Base-by-base conservation (phyloP, 1,284 basidiomycete genomes). In the Inonotus obliquus region DNA sequence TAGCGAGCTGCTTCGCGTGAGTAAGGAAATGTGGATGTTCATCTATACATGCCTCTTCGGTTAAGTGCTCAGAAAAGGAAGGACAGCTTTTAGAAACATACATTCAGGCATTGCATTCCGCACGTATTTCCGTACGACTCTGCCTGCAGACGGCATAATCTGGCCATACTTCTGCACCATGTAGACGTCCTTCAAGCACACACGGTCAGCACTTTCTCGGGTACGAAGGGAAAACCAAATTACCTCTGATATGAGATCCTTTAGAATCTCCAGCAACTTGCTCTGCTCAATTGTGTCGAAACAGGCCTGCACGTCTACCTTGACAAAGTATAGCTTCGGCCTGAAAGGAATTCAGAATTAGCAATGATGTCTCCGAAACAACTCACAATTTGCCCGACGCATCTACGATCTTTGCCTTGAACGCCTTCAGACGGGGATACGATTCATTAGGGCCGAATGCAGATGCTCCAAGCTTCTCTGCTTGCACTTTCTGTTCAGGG, bases 231-330 rank as follows among this genome's bases (percentile, higher is more conserved):
- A 17, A 10, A 58, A 17, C 17, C 2, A 13, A 29, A 27, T 7
- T 61, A 92, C 93, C 77, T 92, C 84, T 1, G 86, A 86, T 37
- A 97, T 79, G 7, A 96, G 70, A 1, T 84, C 75, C 23, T 82
- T 80, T 41, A 98, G 73, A 32, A 99, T 93, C 38, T 83, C 77
- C 14, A 99, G 74, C 53, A 99, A 75, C 69, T 90, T 95, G 23
- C 81, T 80, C 72, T 99, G 97, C 48, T 95, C 88, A 65, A 99
- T 98, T 0, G 92, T 94, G 74, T 99, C 97, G 76, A 98, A 99
- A 64, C 95, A 97, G 0, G 94, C 89, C 64, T 91, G 88, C 14
- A 99, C 93, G 70, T 99, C 97, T 32, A 97, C 86, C 73, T 99
- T 99, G 64, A 96, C 94, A 69, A 99, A 96, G 72, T 95, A 98